Evolutionary conservation across 306 rosid species (phyloP).

Genomic region (Prunus armeniaca): DNA sequence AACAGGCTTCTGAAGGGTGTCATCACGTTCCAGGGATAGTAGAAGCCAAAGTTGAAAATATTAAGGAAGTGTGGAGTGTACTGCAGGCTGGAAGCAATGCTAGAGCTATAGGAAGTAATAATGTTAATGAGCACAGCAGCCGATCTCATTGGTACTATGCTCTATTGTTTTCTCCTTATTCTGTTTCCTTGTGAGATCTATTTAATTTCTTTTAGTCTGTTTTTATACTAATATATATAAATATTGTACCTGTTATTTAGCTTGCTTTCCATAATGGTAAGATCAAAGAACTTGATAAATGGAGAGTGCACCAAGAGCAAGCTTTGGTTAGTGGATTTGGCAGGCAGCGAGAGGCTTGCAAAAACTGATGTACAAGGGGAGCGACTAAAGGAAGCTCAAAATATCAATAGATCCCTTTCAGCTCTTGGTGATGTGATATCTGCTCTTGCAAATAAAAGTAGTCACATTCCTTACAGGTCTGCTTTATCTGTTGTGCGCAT

Average conservation of each 20-base stretch:
- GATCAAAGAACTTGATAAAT: constrained; percentile 67
- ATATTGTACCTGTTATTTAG: constrained; percentile 31
- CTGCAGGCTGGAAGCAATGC: constrained; percentile 82
- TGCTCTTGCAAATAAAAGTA: constrained; percentile 77
- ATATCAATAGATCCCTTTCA: constrained; percentile 85
- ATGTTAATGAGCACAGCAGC: constrained; percentile 87
- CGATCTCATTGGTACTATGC: constrained; percentile 75
- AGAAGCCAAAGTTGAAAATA: constrained; percentile 65
- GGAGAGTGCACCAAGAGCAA: constrained; percentile 82
- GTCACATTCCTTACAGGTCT: constrained; percentile 87
- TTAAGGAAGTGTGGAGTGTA: constrained; percentile 67
- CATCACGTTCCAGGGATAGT: constrained; percentile 81
- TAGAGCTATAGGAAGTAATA: constrained; percentile 80
- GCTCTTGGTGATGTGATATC: constrained; percentile 89
- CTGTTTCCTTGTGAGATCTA: neutral
- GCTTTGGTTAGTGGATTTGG: constrained; percentile 94
- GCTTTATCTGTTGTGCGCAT: constrained; percentile 12
- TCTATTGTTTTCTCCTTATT: too few relatives aligned
- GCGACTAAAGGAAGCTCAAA: constrained; percentile 85
- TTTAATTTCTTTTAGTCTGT: neutral
- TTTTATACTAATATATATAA: neutral
- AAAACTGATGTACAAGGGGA: constrained; percentile 84
- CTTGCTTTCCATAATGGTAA: constrained; percentile 75
- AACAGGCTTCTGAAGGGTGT: constrained; percentile 70
- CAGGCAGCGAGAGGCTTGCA: constrained; percentile 91